These are phyloP conservation scores for Aspergillus tubingensis DNA, from an alignment of 2,329 filamentous ascomycete species.

Conservation along the genomic window DNA sequence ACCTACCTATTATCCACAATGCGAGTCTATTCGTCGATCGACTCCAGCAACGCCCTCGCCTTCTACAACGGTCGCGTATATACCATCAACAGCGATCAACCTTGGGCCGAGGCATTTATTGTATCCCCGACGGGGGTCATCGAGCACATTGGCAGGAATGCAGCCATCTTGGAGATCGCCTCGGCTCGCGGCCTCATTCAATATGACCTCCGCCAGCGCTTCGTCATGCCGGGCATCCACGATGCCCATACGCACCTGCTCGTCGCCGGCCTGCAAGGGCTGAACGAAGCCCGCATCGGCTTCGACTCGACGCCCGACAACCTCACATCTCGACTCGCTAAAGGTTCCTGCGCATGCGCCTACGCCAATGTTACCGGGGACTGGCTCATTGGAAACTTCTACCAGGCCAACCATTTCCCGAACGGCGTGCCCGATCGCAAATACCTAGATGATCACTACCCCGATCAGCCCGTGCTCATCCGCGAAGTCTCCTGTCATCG, in stretches of 20 bases:
- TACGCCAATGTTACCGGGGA: constrained; percentile 26
- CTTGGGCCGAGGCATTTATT: constrained; percentile 32
- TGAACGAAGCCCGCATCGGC: constrained; percentile 30
- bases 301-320: constrained; percentile 26
- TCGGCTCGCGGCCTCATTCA: constrained; percentile 18
- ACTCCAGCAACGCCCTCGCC: constrained; percentile 14
- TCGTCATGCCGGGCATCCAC: constrained; percentile 42
- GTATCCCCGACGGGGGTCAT: constrained; percentile 31
- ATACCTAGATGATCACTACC: constrained; percentile 30
- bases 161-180: constrained; percentile 24
- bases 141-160: constrained; percentile 26
- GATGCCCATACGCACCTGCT: constrained; percentile 40
- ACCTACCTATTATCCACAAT: not conserved
- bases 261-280: constrained; percentile 28
- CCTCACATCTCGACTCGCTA: constrained; percentile 26
- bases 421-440: constrained; percentile 23
- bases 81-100: constrained; percentile 26
- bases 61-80: constrained; percentile 35
- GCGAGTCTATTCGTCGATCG: not conserved
- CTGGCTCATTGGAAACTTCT: constrained; percentile 27
- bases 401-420: constrained; percentile 16
- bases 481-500: constrained; percentile 31
- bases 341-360: constrained; percentile 30
- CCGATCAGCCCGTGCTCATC: constrained; percentile 33
- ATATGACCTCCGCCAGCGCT: constrained; percentile 31